Evolutionary conservation across 225 moss, liverwort and hornwort species (phyloP), one percentile per base, ranked within the genome.

Genomic region (Bryoerythrophyllum caledonicum): DNA sequence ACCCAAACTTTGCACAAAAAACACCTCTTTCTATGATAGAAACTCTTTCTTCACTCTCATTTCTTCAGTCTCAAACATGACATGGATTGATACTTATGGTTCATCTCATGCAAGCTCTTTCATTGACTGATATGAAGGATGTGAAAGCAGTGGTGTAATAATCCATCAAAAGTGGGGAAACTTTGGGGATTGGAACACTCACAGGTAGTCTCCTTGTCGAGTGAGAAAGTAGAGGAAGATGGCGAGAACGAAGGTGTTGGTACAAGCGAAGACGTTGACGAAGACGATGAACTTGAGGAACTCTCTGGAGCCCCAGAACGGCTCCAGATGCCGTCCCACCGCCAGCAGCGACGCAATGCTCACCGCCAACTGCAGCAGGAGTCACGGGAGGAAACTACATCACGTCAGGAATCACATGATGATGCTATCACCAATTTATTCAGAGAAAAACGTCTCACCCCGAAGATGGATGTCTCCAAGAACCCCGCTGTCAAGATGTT

Each of bases 261-360:
- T 80, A 41, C 88, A 86, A 71, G 92, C 76, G 83, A 91, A 94
- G 67, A 94, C 76, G 80, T 89, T 92, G 67, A 93, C 90, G 35
- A 94, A 83, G 40, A 83, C 63, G 53, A 94, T 88, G 74, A 97
- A 97, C 82, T 94, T 97, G 48, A 94, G 64, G 65, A 97, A 94
- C 82, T 97, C 94, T 84, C 78, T 92, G 40, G 94, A 82, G 65
- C 94, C 96, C 96, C 96, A 97, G 52, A 94, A 91, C 12, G 96
- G 94, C 83, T 97, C 94, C 59, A 97, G 81, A 60, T 94, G 71
- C 70, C 80, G 84, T 72, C 94, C 96, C 41, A 89, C 91, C 75
- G 85, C 49, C 68, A 97, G 86, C 43, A 97, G 44, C 24, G 91
- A 84, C 34, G 84, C 78, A 41, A 88, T 80, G 77, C 94, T 93